Conservation (phyloP, 257 asterid species). For the Linaria vulgaris region DNA sequence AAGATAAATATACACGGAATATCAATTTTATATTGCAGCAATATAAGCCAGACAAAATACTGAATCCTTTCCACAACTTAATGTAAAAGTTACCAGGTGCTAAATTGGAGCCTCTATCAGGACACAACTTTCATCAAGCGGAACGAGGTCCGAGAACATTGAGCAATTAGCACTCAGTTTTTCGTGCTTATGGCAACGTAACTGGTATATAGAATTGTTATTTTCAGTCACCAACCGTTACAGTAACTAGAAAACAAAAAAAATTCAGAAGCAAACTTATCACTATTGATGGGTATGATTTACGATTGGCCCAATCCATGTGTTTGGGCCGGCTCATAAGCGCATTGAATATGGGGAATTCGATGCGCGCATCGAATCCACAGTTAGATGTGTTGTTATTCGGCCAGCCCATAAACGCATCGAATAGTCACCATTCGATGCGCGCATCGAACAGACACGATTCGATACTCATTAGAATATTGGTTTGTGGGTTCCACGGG, state of each 20-base stretch:
- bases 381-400: no score
- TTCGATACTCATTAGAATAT: no score
- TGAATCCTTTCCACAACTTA: conserved; percentile 5
- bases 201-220: conserved; percentile 10
- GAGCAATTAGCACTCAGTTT: conserved; percentile 21
- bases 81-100: neutral
- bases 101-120: conserved; percentile 23
- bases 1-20: conserved; percentile 12
- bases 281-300: no score
- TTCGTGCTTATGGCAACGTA: conserved; percentile 21
- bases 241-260: neutral
- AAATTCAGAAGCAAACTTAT: neutral
- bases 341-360: no score
- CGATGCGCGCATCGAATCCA: no score
- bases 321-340: no score
- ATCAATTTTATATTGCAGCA: conserved; percentile 5
- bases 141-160: conserved; percentile 23
- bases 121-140: conserved; percentile 8
- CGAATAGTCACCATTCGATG: no score
- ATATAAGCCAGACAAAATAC: conserved; percentile 14
- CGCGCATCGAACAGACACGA: no score
- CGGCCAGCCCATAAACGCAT: no score
- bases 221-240: neutral
- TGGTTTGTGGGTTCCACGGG: no score
- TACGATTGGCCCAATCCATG: no score